Evolutionary conservation across 108 stramenopile genomes (phyloP), one percentile per base, ranked within the genome.

Genomic region (Chaetoceros tenuissimus): DNA sequence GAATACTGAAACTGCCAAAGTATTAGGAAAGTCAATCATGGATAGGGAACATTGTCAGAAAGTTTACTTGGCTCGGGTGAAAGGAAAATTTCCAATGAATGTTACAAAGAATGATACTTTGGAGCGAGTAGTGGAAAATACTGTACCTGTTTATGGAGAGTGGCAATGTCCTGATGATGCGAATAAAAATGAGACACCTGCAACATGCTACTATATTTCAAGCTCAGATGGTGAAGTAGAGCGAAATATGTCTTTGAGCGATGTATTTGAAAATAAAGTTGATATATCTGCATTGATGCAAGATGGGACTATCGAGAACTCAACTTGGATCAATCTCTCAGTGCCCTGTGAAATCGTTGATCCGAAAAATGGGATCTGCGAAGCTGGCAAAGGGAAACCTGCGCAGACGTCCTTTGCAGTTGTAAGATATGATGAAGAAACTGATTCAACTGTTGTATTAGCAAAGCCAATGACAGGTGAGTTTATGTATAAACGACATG

Each of bases 311-410:
- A n/a, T n/a, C n/a, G n/a, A n/a, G n/a, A n/a, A n/a, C n/a, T n/a
- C 60, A 10, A 46, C 51, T 8, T 85, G 84, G 89, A 57, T 90
- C 18, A 71, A 82, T 48, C 66, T 90, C 53, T 82, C 85, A 10
- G 84, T 80, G 63, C 89, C 89, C 3, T 79, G 80, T 43, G 70
- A 85, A 57, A 72, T 90, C 31, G 56, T 67, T 3, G 65, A 78
- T 24, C 84, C 64, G 54, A 91, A 91, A 62, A 72, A 86, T 69
- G 85, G 89, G 24, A 59, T 86, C 30, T 91, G 89, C 51, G 77
- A 87, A 66, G 79, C 81, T 28, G 83, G 89, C 1, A 46, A 68
- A 17, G 84, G 80, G 44, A 91, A 91, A 66, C 77, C 89, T 26
- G 85, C 85, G 18, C 74, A 82, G 57, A 83, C 89, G 24, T 68